Percentiles rank a stretch among this genome's conserved stretches.
These are phyloP conservation scores for Asterella californica DNA, from an alignment of 225 moss, liverwort and hornwort genomes.

Conservation along the genomic window DNA sequence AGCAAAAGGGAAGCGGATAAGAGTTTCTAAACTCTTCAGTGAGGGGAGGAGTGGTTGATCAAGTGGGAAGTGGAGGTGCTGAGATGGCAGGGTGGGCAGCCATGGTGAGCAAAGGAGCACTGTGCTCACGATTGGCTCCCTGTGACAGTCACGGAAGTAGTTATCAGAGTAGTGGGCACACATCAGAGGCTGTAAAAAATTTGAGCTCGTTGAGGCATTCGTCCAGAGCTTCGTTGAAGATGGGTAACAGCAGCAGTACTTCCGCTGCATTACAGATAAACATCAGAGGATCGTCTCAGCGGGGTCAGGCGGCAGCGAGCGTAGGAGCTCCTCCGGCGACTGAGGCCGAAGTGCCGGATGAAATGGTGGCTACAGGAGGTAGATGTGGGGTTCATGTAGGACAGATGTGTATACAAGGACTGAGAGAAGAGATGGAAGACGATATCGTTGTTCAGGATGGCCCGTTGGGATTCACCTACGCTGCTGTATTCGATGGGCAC, in stretches of 20 bases:
- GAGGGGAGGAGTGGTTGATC: not conserved
- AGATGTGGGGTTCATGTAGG: conserved; percentile 47
- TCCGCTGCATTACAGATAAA: conserved; percentile 5
- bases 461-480: conserved; percentile 61
- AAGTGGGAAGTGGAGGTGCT: not conserved
- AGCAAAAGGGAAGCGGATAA: conserved; percentile 1
- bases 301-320: conserved; percentile 14
- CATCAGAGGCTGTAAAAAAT: not conserved
- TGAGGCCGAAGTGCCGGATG: conserved; percentile 39
- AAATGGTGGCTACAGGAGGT: conserved; percentile 36
- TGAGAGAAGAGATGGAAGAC: conserved; percentile 91
- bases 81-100: conserved; percentile 33
- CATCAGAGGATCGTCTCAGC: conserved; percentile 11
- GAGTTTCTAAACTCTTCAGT: not conserved
- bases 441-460: conserved; percentile 55
- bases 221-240: conserved; percentile 8
- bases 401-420: conserved; percentile 59
- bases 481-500: conserved; percentile 89
- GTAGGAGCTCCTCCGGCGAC: conserved; percentile 21
- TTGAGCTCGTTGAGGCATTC: conserved; percentile 18
- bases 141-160: conserved; percentile 16
- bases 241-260: conserved; percentile 2
- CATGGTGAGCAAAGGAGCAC: conserved; percentile 25
- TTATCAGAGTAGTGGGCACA: not conserved
- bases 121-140: conserved; percentile 22